phyloP scores from a whole-genome alignment of 2,329 filamentous ascomycete genomes.

The Stenocarpella maydis region DNA sequence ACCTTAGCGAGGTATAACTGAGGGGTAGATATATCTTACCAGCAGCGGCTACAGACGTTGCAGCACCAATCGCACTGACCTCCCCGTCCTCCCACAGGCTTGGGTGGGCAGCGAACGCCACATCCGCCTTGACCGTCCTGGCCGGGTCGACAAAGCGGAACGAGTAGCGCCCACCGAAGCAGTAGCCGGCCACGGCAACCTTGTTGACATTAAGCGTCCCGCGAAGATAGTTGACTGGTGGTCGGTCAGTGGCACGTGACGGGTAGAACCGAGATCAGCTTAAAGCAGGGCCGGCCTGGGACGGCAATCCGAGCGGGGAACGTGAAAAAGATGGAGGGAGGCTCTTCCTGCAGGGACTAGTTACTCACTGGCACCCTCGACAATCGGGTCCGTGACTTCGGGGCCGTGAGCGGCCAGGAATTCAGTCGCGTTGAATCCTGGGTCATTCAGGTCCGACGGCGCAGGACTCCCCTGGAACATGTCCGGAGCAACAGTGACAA shows the following conservation, averaged over 20 bases:
- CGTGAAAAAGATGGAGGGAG: not conserved
- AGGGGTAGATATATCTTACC: not conserved
- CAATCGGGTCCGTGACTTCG: slow-evolving; percentile 23
- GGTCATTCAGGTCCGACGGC: slow-evolving; percentile 43
- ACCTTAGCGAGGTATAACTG: not conserved
- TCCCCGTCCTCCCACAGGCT: slow-evolving; percentile 6
- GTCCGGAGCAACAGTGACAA: slow-evolving; percentile 46
- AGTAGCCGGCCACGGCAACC: slow-evolving; percentile 30
- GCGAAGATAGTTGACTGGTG: slow-evolving; percentile 14
- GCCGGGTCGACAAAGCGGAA: slow-evolving; percentile 32
- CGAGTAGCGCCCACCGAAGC: slow-evolving; percentile 31
- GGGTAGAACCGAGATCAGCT: not conserved
- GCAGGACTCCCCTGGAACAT: slow-evolving; percentile 46
- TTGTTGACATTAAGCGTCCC: slow-evolving; percentile 1
- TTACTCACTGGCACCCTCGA: slow-evolving; percentile 15
- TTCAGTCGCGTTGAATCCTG: slow-evolving; percentile 38
- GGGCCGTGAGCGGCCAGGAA: slow-evolving; percentile 38
- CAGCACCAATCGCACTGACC: slow-evolving; percentile 24
- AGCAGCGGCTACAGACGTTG: slow-evolving; percentile 18
- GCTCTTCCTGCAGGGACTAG: not conserved
- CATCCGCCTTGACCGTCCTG: slow-evolving; percentile 26
- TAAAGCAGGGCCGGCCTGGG: not conserved
- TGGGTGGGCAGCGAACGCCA: slow-evolving; percentile 31
- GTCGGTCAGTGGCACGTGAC: not conserved
- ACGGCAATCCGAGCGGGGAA: not conserved